Conservation (phyloP, 352 stramenopile species). For the Heterotrichella gracilis region DNA sequence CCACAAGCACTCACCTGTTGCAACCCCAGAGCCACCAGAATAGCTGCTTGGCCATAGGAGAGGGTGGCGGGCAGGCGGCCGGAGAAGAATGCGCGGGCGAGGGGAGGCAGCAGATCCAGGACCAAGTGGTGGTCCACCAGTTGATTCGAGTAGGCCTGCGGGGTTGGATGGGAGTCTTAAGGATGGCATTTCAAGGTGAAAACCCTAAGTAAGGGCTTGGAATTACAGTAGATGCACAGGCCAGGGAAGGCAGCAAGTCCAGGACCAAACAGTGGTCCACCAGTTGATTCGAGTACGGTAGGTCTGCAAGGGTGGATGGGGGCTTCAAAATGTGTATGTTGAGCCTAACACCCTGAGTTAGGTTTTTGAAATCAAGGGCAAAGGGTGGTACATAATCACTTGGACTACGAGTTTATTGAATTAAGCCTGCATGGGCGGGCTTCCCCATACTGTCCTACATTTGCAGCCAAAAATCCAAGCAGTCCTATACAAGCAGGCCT, state of each 20-base stretch:
- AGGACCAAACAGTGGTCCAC: background rate
- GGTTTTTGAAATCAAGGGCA: too few relatives aligned
- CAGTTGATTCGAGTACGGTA: background rate
- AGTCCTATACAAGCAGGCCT: too few relatives aligned
- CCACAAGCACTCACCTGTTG: conserved; percentile 27
- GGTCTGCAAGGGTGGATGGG: background rate
- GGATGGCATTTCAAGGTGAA: conserved; percentile 65
- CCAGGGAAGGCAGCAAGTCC: background rate
- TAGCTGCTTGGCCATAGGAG: conserved; percentile 66
- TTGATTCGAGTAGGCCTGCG: conserved; percentile 87
- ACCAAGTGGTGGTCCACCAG: conserved; percentile 97
- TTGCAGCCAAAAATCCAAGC: too few relatives aligned
- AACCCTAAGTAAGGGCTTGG: conserved; percentile 30
- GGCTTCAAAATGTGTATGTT: background rate
- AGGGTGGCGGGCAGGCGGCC: conserved; percentile 52
- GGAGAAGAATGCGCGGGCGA: conserved; percentile 76
- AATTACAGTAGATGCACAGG: background rate
- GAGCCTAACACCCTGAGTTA: too few relatives aligned
- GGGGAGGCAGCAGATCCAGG: conserved; percentile 64
- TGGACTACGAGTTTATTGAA: too few relatives aligned
- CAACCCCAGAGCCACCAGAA: conserved; percentile 68
- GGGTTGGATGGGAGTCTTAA: conserved; percentile 77
- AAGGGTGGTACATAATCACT: too few relatives aligned
- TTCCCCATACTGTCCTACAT: too few relatives aligned
- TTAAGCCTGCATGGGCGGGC: too few relatives aligned